Base-by-base conservation (phyloP, 139 green algal species). In the Chlamydomonas urium region DNA sequence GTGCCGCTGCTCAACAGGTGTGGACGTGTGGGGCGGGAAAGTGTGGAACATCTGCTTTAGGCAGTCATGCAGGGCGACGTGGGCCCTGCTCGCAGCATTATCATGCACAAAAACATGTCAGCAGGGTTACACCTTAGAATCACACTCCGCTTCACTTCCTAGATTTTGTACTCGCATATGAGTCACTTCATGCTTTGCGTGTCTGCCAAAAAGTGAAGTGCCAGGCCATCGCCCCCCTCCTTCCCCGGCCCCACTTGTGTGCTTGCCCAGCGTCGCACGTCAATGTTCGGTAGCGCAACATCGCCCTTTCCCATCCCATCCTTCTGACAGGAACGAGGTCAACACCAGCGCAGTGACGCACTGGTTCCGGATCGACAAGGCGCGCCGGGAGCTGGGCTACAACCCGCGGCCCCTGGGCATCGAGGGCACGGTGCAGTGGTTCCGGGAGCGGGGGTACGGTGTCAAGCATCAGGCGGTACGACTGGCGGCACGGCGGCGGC, bases 351-450 rank as follows among this genome's bases (percentile, higher is more conserved):
- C 10, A 17, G 26, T 63, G n/a, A 63, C 26, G 10, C 53, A 63
- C 29, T 63, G 53, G 53, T 63, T 63, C 19, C 14, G 53, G 6
- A 63, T 63, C 29, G 10, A 63, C 10, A 63, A 63, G 53, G 53
- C 53, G 6, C 21, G 10, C 6, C 6, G 19, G 26, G 10, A 63
- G 24, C 53, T 63, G 6, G 53, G 53, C 53, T 63, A 63, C 53
- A 63, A 63, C 10, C 53, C 53, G 14, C 17, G 21, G 53, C 24
- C 21, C 24, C 21, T 63, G 17, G 17, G 17, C 10, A 63, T 63
- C 6, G 53, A 63, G 53, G 53, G 29, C 6, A 63, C 53, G 29
- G 53, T 63, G 6, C 17, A 14, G 17, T 63, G 53, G 53, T 63
- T 63, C 53, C 10, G 24, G 14, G 53, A 63, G 21, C 10, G 53